Conservation (phyloP, 1,139 yeast species). For the Sugiyamaella novakii region DNA sequence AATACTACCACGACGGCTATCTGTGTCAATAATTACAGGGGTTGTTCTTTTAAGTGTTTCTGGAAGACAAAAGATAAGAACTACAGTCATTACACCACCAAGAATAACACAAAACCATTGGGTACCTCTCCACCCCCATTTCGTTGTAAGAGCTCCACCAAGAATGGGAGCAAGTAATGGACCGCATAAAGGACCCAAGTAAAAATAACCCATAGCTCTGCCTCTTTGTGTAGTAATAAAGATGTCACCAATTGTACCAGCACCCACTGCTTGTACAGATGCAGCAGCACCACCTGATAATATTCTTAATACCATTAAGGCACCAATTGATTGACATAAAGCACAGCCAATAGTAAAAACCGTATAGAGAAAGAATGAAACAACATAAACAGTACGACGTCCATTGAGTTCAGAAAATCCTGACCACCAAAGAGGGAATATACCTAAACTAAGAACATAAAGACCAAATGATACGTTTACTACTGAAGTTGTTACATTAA, state of each 20-base stretch:
- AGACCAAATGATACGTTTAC: conserved; percentile 83
- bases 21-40: conserved; percentile 8
- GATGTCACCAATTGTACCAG: conserved; percentile 81
- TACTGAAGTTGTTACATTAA: conserved; percentile 58
- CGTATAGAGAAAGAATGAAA: conserved; percentile 63
- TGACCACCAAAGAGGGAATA: conserved; percentile 91
- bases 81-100: conserved; percentile 55
- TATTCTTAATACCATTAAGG: conserved; percentile 68
- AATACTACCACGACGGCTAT: conserved; percentile 6
- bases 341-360: conserved; percentile 77
- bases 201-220: conserved; percentile 75
- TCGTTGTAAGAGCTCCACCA: conserved; percentile 72
- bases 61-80: conserved; percentile 63
- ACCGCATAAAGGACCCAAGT: conserved; percentile 79
- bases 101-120: conserved; percentile 81
- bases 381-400: conserved; percentile 68
- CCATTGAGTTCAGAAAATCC: conserved; percentile 71
- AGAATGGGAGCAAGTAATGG: conserved; percentile 80
- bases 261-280: conserved; percentile 86
- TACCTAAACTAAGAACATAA: conserved; percentile 70
- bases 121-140: conserved; percentile 88
- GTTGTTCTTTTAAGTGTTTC: conserved; percentile 56
- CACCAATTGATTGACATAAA: conserved; percentile 59
- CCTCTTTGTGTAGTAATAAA: conserved; percentile 72
- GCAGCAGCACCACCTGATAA: conserved; percentile 82